These are phyloP conservation scores for Hericium rajendrae DNA, from an alignment of 768 basidiomycete genomes.

Conservation along the genomic window DNA sequence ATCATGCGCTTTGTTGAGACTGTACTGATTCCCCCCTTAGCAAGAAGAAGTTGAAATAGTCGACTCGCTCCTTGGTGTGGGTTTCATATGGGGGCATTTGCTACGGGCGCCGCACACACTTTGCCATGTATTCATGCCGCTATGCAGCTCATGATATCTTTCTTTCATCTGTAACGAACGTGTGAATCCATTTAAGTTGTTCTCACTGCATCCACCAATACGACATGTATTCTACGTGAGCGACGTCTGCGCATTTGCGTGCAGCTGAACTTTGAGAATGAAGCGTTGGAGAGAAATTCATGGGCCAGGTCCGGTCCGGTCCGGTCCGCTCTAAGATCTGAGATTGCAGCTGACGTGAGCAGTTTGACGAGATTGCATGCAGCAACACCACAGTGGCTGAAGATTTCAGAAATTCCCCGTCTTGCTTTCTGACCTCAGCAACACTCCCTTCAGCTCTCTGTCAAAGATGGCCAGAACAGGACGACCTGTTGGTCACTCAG, in stretches of 20 bases:
- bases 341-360: no score
- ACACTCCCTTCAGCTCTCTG: neutral
- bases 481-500: neutral
- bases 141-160: neutral
- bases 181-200: neutral
- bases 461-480: neutral
- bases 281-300: no score
- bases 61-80: slow-evolving; percentile 7
- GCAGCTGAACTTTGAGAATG: neutral
- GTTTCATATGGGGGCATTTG: neutral
- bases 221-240: neutral
- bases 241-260: neutral
- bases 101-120: neutral
- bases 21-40: slow-evolving; percentile 26
- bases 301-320: no score
- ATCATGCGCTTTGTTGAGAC: slow-evolving; percentile 1
- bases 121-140: slow-evolving; percentile 5
- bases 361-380: no score
- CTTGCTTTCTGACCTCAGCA: neutral
- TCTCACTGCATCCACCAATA: neutral
- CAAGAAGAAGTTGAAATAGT: slow-evolving; percentile 96
- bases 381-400: neutral
- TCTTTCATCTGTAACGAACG: neutral
- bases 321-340: no score
- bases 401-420: neutral